Conservation (phyloP, 768 basidiomycete species). For the Lactarius sanguifluus region DNA sequence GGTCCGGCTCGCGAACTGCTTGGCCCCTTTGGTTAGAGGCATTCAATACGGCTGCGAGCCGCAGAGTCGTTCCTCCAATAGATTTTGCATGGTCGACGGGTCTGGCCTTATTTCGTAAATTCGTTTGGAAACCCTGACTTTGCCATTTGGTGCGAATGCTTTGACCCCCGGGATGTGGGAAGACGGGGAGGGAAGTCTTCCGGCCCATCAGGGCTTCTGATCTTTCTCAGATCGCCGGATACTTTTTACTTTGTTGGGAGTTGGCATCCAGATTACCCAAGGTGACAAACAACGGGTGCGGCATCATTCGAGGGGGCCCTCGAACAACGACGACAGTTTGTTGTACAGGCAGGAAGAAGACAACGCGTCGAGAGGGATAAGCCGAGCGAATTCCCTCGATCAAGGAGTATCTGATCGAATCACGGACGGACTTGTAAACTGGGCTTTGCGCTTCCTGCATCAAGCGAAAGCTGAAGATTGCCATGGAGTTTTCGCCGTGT, state of each 20-base stretch:
- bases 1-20: conserved; percentile 3
- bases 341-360: conserved; percentile 12
- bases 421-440: background rate
- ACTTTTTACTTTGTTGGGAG: background rate
- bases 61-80: conserved; percentile 12
- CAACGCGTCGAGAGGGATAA: background rate
- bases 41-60: background rate
- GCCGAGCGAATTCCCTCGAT: conserved; percentile 2
- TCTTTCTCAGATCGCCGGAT: conserved; percentile 10
- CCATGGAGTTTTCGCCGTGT: background rate
- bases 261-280: background rate
- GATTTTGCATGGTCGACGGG: conserved; percentile 8
- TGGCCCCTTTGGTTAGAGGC: conserved; percentile 26
- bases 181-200: background rate
- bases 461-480: conserved; percentile 26
- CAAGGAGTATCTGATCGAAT: background rate
- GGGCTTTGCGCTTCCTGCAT: background rate
- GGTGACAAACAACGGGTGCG: background rate
- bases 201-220: background rate
- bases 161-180: conserved; percentile 9
- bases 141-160: conserved; percentile 11
- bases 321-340: conserved; percentile 5
- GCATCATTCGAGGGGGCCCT: background rate
- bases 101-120: background rate
- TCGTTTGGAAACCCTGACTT: conserved; percentile 15